Base-by-base conservation (phyloP, 2,329 filamentous ascomycete genomes). In the Penicillium fuscoglaucum region DNA sequence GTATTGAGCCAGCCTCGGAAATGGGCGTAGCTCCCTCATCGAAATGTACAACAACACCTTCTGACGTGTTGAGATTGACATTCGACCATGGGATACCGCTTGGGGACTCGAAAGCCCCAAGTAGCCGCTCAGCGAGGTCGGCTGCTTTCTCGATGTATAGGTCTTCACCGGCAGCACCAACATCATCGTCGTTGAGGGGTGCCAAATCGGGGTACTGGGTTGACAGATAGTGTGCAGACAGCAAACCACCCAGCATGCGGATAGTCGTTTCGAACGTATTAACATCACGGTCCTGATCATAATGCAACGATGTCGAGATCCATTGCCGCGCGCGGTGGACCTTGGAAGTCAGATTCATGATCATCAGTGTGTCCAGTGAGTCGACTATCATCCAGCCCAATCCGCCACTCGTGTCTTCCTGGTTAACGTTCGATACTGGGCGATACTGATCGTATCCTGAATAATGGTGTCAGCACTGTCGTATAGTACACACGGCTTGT, bases 331-430 rank as follows among this genome's bases (percentile, higher is more conserved):
- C 93, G 70, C 96, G 87, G 39, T 87, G 83, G 40, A 99, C 83
- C 61, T 93, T 87, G 33, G 87, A 89, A 15, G 93, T 98, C 64
- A 96, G 82, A 74, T 98, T 98, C 95, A 99, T 99, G 61, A 99
- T 82, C 79, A 99, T 99, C 83, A 98, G 85, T 0, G 95, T 99
- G 75, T 99, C 95, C 62, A 99, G 80, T 13, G 93, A 87, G 78
- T 99, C 95, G 57, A 99, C 89, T 61, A 99, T 97, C 70, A 98
- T 98, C 95, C 96, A 99, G 31, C 95, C 95, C 76, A 99, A 83
- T 28, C 93, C 95, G 61, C 91, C 87, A 4, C 89, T 83, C 7
- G 91, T 87, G 93, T 99, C 98, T 68, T 95, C 87, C 52, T 82
- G 82, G 50, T 91, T 90, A 19, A 79, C 86, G 73, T 95, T 95